Evolutionary conservation across 371 early-diverging fungal genomes (phyloP).

Genomic region (Rhizopus delemar): DNA sequence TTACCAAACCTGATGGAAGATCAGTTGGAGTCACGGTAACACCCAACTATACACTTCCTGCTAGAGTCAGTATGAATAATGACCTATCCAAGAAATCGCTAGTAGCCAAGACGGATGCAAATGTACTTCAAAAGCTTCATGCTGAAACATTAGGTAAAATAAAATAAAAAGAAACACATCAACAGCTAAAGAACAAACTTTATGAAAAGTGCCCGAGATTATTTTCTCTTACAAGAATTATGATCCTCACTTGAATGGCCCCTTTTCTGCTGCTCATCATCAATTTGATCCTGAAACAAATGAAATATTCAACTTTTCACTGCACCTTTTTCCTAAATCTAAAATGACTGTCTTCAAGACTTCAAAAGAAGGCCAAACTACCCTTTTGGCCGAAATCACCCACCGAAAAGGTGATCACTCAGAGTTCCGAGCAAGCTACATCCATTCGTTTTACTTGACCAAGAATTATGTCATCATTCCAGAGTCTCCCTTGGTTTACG

Average conservation of each 20-base stretch:
- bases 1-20: constrained; percentile 17
- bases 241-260: constrained; percentile 44
- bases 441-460: constrained; percentile 49
- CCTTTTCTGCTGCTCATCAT: constrained; percentile 59
- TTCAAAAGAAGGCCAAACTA: constrained; percentile 29
- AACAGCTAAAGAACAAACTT: background rate
- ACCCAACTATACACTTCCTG: constrained; percentile 54
- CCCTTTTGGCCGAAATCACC: constrained; percentile 45
- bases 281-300: constrained; percentile 53
- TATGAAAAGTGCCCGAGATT: constrained; percentile 42
- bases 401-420: constrained; percentile 18
- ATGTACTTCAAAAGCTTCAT: constrained; percentile 60
- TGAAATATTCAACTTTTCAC: constrained; percentile 50
- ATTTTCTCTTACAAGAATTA: constrained; percentile 52
- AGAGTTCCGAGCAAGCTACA: constrained; percentile 30
- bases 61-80: background rate
- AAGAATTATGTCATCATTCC: constrained; percentile 58
- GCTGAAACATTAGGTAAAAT: constrained; percentile 56
- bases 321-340: constrained; percentile 18
- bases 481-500: constrained; percentile 49
- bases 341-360: constrained; percentile 26
- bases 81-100: constrained; percentile 20
- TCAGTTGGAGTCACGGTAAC: constrained; percentile 58
- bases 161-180: background rate
- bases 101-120: constrained; percentile 62